These are phyloP conservation scores for Xylariomycetidae sp. DNA, from an alignment of 2,329 filamentous ascomycete species.

Conservation along the genomic window DNA sequence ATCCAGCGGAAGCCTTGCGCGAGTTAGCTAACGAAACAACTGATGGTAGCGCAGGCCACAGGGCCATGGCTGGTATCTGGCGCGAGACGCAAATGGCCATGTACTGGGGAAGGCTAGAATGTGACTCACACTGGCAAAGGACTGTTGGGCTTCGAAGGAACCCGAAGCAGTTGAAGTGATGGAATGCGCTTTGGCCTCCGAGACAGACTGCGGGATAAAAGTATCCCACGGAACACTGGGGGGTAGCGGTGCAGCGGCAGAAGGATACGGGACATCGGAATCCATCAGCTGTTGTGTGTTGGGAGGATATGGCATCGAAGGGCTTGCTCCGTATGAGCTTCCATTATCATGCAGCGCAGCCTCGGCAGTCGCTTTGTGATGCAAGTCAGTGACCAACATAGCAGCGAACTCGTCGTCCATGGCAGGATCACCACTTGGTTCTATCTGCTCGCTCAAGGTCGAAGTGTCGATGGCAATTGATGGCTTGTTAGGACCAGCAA, in stretches of 20 bases:
- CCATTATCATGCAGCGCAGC: constrained; percentile 58
- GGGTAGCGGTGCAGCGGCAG: constrained; percentile 74
- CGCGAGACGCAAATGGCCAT: constrained; percentile 59
- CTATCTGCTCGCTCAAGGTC: constrained; percentile 79
- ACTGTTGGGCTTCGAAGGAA: constrained; percentile 64
- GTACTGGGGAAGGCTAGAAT: constrained; percentile 56
- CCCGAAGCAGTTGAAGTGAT: constrained; percentile 61
- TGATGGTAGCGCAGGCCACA: too few relatives aligned
- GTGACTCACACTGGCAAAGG: constrained; percentile 56
- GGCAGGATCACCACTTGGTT: constrained; percentile 82
- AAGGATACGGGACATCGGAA: constrained; percentile 69
- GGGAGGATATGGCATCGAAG: constrained; percentile 68
- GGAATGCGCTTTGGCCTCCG: constrained; percentile 72
- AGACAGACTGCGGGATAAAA: constrained; percentile 67
- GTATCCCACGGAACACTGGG: constrained; percentile 84
- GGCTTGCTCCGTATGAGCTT: constrained; percentile 51
- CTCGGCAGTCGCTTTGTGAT: constrained; percentile 79
- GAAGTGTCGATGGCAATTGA: constrained; percentile 78
- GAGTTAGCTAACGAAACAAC: constrained; percentile 66
- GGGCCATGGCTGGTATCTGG: too few relatives aligned
- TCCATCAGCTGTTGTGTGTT: constrained; percentile 71
- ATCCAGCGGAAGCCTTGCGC: constrained; percentile 61
- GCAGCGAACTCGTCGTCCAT: constrained; percentile 96
- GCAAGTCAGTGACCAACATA: constrained; percentile 97
- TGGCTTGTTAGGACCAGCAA: constrained; percentile 66